These are phyloP conservation scores for Xylariales sp. DNA, from an alignment of 2,329 filamentous ascomycete species.

Conservation along the genomic window DNA sequence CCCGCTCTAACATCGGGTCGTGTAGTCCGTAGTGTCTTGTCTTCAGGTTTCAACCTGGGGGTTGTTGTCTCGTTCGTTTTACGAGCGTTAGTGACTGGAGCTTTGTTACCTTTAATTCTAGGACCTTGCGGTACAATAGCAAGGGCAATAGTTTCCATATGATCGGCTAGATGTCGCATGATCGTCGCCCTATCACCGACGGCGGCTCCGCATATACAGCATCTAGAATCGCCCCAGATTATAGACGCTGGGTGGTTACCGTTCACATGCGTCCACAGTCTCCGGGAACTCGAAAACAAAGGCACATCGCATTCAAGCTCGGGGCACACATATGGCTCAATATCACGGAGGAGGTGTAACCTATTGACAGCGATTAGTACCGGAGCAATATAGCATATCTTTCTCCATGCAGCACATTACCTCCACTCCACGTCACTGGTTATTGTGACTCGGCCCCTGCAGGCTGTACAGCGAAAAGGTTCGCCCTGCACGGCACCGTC, in stretches of 20 bases:
- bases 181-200: neutral
- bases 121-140: neutral
- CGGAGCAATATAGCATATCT: neutral
- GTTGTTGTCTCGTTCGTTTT: neutral
- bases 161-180: neutral
- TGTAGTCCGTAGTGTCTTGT: no score
- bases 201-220: neutral
- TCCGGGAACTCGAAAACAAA: neutral
- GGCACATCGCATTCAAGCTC: neutral
- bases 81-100: neutral
- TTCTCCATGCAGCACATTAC: neutral
- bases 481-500: neutral
- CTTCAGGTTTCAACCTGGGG: neutral
- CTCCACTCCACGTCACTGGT: neutral
- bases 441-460: neutral
- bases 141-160: neutral
- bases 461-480: neutral
- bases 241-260: neutral
- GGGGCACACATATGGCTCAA: slow-evolving; percentile 4
- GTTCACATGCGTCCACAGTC: neutral
- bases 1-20: neutral
- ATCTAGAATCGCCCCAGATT: neutral
- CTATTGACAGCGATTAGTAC: neutral
- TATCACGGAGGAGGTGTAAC: neutral
- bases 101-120: neutral